Percentiles rank a stretch among this genome's conserved stretches.
Evolutionary conservation across 2,329 filamentous ascomycete species (phyloP).

Genomic region (Penicillium sp.): DNA sequence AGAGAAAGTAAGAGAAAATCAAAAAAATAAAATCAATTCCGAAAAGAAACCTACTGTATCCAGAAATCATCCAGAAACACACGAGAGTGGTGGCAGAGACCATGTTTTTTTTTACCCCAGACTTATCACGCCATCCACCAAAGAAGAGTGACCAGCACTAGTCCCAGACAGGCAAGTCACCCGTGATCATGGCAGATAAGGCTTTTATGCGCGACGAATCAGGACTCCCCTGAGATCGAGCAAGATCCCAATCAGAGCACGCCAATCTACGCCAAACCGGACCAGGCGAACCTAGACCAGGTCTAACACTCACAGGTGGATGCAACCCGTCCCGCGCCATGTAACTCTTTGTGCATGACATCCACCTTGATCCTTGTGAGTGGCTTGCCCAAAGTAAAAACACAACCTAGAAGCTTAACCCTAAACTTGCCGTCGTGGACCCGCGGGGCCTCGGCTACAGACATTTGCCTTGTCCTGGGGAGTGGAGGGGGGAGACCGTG

Average conservation of each 20-base stretch:
- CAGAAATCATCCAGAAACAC: not conserved
- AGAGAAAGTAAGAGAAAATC: conserved; percentile 7
- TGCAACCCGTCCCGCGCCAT: conserved; percentile 10
- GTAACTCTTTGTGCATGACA: conserved; percentile 8
- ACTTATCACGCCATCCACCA: conserved; percentile 17
- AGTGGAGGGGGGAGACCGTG: too few relatives aligned
- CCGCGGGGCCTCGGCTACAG: not conserved
- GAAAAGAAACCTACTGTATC: not conserved
- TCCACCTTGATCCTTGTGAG: not conserved
- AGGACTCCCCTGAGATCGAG: not conserved
- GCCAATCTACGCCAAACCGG: too few relatives aligned
- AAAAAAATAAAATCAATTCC: not conserved
- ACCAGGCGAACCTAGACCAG: not conserved
- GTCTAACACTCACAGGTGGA: conserved; percentile 5
- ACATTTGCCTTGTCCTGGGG: not conserved
- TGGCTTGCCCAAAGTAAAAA: not conserved
- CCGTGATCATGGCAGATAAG: conserved; percentile 19
- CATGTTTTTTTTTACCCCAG: conserved; percentile 19
- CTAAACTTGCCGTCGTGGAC: not conserved
- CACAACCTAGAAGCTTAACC: conserved; percentile 12
- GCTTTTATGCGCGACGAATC: conserved; percentile 2
- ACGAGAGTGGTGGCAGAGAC: not conserved
- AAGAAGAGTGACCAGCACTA: not conserved
- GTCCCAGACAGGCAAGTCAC: conserved; percentile 1
- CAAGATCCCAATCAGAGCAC: not conserved